phyloP scores from a whole-genome alignment of 78 protist species.

The Tieghemostelium lacteum region DNA sequence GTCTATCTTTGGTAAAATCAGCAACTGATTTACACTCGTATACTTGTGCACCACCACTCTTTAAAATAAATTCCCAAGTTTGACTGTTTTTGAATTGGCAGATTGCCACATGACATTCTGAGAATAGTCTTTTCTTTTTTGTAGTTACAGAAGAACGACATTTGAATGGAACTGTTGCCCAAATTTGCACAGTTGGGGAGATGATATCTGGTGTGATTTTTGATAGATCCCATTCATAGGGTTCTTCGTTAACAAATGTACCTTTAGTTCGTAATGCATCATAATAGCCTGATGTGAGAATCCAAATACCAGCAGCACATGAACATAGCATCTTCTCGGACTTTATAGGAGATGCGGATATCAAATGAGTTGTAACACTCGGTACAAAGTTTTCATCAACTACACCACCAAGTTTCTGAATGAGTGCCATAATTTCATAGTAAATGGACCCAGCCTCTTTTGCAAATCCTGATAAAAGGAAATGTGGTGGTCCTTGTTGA shows the following conservation, averaged over 20 bases:
- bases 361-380: neutral
- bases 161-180: neutral
- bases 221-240: conserved; percentile 12
- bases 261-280: neutral
- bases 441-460: neutral
- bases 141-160: neutral
- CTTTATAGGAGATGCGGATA: neutral
- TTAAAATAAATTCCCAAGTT: conserved; percentile 15
- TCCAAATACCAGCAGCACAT: conserved; percentile 37
- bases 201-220: neutral
- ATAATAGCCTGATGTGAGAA: neutral
- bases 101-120: too few species aligned
- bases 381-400: neutral
- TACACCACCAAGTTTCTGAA: neutral
- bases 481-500: neutral
- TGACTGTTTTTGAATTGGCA: neutral
- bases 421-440: too few species aligned
- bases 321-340: conserved; percentile 10
- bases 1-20: too few species aligned
- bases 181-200: neutral
- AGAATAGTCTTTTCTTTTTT: neutral
- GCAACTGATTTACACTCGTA: too few species aligned
- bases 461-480: neutral
- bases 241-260: neutral
- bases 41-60: conserved; percentile 37